phyloP scores from a whole-genome alignment of 164 flowering plant genomes.

The Chloranthus sessilifolius region DNA sequence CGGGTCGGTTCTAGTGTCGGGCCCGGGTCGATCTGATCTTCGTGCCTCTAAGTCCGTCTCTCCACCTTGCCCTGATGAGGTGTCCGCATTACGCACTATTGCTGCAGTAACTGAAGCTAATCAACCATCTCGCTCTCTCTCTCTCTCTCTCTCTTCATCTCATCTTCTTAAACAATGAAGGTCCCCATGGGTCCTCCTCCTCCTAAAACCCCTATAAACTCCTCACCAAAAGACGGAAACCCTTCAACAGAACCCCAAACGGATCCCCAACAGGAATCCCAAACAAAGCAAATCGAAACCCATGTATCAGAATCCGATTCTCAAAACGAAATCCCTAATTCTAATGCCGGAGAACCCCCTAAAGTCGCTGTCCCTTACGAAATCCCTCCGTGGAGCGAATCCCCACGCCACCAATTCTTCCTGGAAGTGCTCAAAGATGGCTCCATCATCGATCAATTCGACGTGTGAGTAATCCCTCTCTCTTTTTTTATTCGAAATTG shows the following conservation, averaged over 20 bases:
- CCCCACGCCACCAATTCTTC: constrained; percentile 54
- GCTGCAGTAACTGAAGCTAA: too few species aligned
- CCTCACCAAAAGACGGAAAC: not conserved
- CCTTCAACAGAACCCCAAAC: constrained; percentile 13
- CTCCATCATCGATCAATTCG: constrained; percentile 52
- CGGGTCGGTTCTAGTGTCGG: too few species aligned
- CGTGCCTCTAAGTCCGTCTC: too few species aligned
- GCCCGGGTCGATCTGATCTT: too few species aligned
- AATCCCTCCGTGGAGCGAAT: constrained; percentile 81
- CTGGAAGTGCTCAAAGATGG: constrained; percentile 92
- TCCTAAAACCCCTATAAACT: constrained; percentile 24
- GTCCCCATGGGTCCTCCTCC: constrained; percentile 68
- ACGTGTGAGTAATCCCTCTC: constrained; percentile 43
- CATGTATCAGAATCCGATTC: not conserved
- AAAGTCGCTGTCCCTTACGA: constrained; percentile 51
- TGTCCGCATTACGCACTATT: too few species aligned
- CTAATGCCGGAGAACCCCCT: constrained; percentile 1
- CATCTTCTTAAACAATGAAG: constrained; percentile 23
- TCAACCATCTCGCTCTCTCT: not conserved
- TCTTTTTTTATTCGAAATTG: not conserved
- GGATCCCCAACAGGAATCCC: constrained; percentile 9
- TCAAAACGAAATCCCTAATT: not conserved
- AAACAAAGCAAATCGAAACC: not conserved
- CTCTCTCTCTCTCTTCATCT: not conserved
- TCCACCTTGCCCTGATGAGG: too few species aligned